Percentiles rank a stretch among this genome's conserved stretches.
These are phyloP conservation scores for Metschnikowia bowlesiae DNA, from an alignment of 805 yeast species.

Conservation along the genomic window DNA sequence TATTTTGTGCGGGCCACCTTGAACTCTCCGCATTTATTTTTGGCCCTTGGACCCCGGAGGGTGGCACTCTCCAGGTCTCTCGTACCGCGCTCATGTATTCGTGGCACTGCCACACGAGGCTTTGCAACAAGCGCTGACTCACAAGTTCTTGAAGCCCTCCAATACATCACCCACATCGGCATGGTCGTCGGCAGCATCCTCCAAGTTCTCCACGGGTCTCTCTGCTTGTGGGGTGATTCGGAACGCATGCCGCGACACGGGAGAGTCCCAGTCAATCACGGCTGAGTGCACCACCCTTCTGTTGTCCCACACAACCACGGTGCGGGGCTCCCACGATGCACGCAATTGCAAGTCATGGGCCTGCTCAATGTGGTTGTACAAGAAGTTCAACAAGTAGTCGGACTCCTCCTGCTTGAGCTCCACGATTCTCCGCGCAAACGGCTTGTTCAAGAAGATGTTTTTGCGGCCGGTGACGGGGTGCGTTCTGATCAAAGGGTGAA, in stretches of 20 bases:
- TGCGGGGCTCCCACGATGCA: constrained; percentile 65
- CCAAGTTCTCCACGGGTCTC: constrained; percentile 50
- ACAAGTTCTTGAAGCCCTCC: constrained; percentile 12
- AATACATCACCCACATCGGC: constrained; percentile 15
- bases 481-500: constrained; percentile 67
- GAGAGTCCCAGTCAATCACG: constrained; percentile 59
- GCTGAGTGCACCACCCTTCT: constrained; percentile 68
- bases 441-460: constrained; percentile 51
- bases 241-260: constrained; percentile 65
- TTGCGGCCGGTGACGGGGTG: constrained; percentile 71
- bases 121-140: no score
- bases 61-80: no score
- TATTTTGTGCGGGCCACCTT: no score
- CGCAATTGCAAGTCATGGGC: constrained; percentile 62
- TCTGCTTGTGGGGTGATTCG: constrained; percentile 73
- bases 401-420: constrained; percentile 74
- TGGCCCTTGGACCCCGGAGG: no score
- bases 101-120: no score
- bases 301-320: constrained; percentile 78
- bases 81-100: no score
- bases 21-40: no score
- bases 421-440: constrained; percentile 61
- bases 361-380: constrained; percentile 49
- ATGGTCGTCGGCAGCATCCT: constrained; percentile 30
- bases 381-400: constrained; percentile 52